These are phyloP conservation scores for Neurospora sp. DNA, from an alignment of 2,329 filamentous ascomycete genomes.

Conservation along the genomic window DNA sequence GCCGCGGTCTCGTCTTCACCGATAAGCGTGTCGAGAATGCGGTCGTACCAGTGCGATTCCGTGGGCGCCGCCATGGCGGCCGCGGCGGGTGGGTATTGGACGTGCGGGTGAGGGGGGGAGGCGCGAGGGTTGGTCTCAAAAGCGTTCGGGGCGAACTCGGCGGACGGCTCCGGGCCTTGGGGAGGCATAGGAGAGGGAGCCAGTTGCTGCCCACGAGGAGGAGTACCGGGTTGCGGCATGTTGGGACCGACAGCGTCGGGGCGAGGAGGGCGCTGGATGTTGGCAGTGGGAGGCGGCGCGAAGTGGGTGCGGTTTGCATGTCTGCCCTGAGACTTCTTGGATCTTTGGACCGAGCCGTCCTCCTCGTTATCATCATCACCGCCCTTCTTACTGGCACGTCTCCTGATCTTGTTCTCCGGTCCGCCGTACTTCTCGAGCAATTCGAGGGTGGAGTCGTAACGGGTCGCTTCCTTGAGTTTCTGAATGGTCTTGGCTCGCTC, in stretches of 20 bases:
- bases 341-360: constrained; percentile 7
- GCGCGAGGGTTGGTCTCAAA: constrained; percentile 28
- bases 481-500: constrained; percentile 83
- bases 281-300: constrained; percentile 52
- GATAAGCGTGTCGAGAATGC: constrained; percentile 80
- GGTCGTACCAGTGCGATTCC: constrained; percentile 79
- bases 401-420: constrained; percentile 38
- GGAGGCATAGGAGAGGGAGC: constrained; percentile 15
- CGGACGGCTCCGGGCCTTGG: constrained; percentile 30
- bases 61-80: constrained; percentile 12
- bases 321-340: constrained; percentile 14
- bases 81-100: constrained; percentile 19
- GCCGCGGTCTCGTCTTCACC: constrained; percentile 91
- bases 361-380: constrained; percentile 12
- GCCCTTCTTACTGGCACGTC: constrained; percentile 20
- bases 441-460: constrained; percentile 89
- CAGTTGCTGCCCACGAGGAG: constrained; percentile 12
- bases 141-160: constrained; percentile 69
- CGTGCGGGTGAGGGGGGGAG: constrained; percentile 12
- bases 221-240: constrained; percentile 18
- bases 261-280: constrained; percentile 38
- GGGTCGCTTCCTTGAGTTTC: constrained; percentile 88
- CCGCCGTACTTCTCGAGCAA: constrained; percentile 90
- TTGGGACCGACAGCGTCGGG: constrained; percentile 15
- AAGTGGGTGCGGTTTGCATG: constrained; percentile 34